These are phyloP conservation scores for Cyclocybe aegerita DNA, from an alignment of 768 basidiomycete genomes.

Conservation along the genomic window DNA sequence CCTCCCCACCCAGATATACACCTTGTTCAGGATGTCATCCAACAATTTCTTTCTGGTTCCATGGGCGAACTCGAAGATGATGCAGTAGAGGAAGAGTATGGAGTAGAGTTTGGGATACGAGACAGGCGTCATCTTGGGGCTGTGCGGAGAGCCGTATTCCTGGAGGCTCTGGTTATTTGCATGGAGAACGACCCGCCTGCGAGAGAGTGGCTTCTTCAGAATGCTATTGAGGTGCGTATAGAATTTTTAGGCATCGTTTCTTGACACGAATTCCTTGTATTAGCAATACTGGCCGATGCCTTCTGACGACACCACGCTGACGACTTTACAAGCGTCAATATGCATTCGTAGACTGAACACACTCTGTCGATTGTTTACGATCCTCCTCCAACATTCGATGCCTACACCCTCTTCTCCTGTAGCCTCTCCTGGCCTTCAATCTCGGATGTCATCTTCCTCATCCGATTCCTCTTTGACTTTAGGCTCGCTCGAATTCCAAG, in stretches of 20 bases:
- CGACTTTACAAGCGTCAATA: conserved; percentile 46
- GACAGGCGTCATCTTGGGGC: conserved; percentile 27
- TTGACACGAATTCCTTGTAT: background rate
- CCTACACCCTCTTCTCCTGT: conserved; percentile 15
- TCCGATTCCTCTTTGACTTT: conserved; percentile 2
- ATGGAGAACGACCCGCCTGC: conserved; percentile 44
- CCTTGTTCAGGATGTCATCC: conserved; percentile 39
- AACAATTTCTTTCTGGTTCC: conserved; percentile 42
- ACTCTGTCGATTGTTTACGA: conserved; percentile 35
- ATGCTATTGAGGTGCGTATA: conserved; percentile 47
- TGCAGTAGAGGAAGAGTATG: conserved; percentile 52
- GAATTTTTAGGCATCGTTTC: background rate
- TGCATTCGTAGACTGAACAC: conserved; percentile 45
- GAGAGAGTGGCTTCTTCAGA: conserved; percentile 51
- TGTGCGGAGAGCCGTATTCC: conserved; percentile 36
- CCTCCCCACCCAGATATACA: conserved; percentile 18
- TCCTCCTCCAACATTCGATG: conserved; percentile 25
- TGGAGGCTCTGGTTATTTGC: conserved; percentile 50
- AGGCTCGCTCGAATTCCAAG: background rate
- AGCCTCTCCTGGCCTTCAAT: background rate
- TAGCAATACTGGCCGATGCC: conserved; percentile 52
- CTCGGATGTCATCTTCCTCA: conserved; percentile 8
- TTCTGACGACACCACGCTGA: conserved; percentile 29
- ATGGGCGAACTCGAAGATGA: conserved; percentile 48
- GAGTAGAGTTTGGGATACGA: conserved; percentile 32